A percentile compares a stretch with the other conserved stretches of the same genome.
These are phyloP conservation scores for Lumnitzera littorea DNA, from an alignment of 345 rosid species.

Conservation along the genomic window DNA sequence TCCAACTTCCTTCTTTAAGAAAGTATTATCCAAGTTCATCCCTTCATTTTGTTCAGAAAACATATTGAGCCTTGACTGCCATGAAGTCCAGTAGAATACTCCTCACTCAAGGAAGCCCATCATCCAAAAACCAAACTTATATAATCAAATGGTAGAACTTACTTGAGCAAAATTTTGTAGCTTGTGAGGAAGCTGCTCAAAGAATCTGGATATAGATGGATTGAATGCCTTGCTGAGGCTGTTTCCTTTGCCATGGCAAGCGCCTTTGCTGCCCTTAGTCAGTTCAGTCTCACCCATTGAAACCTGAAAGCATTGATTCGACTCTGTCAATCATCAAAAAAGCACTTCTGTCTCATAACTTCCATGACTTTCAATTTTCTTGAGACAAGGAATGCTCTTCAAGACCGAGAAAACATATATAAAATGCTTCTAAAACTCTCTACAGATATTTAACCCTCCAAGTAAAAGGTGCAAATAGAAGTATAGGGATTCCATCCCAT, in stretches of 20 bases:
- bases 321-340: background rate
- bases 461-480: no score
- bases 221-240: constrained; percentile 32
- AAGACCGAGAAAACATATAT: no score
- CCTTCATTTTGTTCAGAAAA: constrained; percentile 28
- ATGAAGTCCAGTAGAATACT: background rate
- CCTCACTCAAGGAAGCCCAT: background rate
- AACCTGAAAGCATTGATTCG: constrained; percentile 8
- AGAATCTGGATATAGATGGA: constrained; percentile 43
- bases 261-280: constrained; percentile 18
- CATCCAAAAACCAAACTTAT: background rate
- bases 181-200: constrained; percentile 50
- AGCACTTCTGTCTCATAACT: no score
- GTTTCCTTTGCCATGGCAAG: constrained; percentile 19
- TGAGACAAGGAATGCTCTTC: no score
- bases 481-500: no score
- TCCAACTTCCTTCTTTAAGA: constrained; percentile 30
- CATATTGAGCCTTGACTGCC: constrained; percentile 50
- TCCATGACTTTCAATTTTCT: no score
- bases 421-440: no score
- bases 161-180: constrained; percentile 33
- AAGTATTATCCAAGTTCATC: constrained; percentile 16
- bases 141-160: background rate
- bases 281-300: constrained; percentile 30
- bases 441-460: no score